Evolutionary conservation across 352 stramenopile species (phyloP).

Genomic region (Globisporangium lucens): DNA sequence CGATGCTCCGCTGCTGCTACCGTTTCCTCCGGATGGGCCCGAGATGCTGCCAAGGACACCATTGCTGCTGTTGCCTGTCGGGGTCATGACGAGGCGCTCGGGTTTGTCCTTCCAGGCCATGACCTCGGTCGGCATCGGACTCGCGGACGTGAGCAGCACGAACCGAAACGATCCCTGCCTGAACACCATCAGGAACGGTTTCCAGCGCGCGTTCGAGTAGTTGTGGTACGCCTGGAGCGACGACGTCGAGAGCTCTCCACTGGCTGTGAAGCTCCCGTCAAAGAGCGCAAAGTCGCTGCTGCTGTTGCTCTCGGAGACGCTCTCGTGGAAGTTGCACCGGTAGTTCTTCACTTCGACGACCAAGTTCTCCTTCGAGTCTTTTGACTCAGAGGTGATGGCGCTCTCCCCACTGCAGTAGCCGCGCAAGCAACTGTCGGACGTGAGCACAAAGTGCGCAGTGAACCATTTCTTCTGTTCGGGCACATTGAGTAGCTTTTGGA

Average conservation of each 20-base stretch:
- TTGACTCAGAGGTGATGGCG: neutral
- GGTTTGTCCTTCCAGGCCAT: slow-evolving; percentile 59
- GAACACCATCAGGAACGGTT: slow-evolving; percentile 61
- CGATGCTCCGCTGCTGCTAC: slow-evolving; percentile 1
- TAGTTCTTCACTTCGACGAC: slow-evolving; percentile 51
- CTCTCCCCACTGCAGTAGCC: slow-evolving; percentile 15
- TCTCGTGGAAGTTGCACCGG: slow-evolving; percentile 43
- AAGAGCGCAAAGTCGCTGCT: slow-evolving; percentile 7
- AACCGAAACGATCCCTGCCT: slow-evolving; percentile 45
- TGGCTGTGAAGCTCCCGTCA: neutral
- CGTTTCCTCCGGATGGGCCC: neutral
- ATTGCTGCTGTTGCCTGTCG: neutral
- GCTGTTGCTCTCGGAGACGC: slow-evolving; percentile 14
- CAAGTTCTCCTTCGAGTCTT: slow-evolving; percentile 24
- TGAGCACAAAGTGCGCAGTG: slow-evolving; percentile 41
- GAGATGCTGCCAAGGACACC: slow-evolving; percentile 15
- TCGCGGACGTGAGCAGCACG: slow-evolving; percentile 46
- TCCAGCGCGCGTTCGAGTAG: slow-evolving; percentile 31
- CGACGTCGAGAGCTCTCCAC: neutral
- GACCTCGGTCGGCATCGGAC: slow-evolving; percentile 35
- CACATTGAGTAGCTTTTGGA: slow-evolving; percentile 54
- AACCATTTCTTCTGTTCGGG: slow-evolving; percentile 54
- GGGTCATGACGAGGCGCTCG: slow-evolving; percentile 27
- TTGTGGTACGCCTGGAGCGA: slow-evolving; percentile 15
- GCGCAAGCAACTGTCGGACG: slow-evolving; percentile 42